phyloP scores from a whole-genome alignment of 495 filamentous ascomycete genomes.

The Bombardia bombarda region DNA sequence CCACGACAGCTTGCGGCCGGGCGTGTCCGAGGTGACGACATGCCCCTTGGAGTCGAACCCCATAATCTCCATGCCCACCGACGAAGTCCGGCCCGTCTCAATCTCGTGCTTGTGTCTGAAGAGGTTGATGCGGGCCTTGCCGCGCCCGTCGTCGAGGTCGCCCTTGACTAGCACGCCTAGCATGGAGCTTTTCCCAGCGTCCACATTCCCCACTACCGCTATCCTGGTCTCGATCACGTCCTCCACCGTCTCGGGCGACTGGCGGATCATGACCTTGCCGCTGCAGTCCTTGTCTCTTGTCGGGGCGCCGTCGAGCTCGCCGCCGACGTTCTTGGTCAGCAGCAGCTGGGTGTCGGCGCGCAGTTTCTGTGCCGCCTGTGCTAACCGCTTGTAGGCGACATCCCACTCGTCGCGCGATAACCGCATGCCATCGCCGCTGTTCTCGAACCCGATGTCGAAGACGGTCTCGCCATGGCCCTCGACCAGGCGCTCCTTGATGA shows the following conservation, averaged over 20 bases:
- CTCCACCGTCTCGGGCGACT: conserved; percentile 63
- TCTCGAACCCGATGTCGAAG: conserved; percentile 88
- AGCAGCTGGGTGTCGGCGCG: conserved; percentile 71
- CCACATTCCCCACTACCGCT: conserved; percentile 95
- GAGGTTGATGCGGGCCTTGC: conserved; percentile 89
- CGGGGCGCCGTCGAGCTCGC: conserved; percentile 59
- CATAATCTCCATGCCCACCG: conserved; percentile 98
- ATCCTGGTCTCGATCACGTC: conserved; percentile 93
- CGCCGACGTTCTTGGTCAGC: conserved; percentile 82
- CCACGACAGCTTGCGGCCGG: conserved; percentile 77
- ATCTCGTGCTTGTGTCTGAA: conserved; percentile 98
- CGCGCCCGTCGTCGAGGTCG: conserved; percentile 87
- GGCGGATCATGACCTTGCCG: conserved; percentile 79
- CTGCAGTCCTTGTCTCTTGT: conserved; percentile 63
- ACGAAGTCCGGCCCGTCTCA: conserved; percentile 89
- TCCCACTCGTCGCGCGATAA: conserved; percentile 75
- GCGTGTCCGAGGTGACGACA: conserved; percentile 68
- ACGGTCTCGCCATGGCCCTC: conserved; percentile 88
- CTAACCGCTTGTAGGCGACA: conserved; percentile 59
- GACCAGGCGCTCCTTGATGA: conserved; percentile 60
- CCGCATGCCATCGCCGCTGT: conserved; percentile 85
- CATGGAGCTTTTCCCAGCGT: conserved; percentile 96
- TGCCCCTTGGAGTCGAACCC: conserved; percentile 89
- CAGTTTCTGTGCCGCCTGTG: conserved; percentile 54
- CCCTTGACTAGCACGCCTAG: conserved; percentile 95